A percentile compares a stretch with the other conserved stretches of the same genome.
phyloP scores from a whole-genome alignment of 176 grass and related monocot genomes.

The Phoenix dactylifera region DNA sequence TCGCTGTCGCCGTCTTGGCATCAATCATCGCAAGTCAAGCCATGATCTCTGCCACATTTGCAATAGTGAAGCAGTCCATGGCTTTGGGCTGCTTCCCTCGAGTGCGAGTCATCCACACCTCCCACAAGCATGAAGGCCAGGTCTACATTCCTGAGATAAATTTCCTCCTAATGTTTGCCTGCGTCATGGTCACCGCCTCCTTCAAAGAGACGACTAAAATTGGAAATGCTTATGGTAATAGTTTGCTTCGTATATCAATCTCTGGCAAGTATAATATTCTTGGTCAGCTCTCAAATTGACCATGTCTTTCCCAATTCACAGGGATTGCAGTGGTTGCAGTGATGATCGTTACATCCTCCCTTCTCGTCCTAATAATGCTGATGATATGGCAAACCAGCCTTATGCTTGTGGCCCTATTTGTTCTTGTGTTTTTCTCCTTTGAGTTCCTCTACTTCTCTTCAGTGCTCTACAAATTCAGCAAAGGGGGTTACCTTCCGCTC shows the following conservation, averaged over 20 bases:
- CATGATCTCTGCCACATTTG: conserved; percentile 60
- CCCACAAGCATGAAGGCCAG: conserved; percentile 55
- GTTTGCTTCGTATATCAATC: background rate
- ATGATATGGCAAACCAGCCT: conserved; percentile 62
- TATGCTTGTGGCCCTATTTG: conserved; percentile 32
- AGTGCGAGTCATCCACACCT: conserved; percentile 73
- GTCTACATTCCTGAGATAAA: conserved; percentile 87
- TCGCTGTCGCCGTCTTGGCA: conserved; percentile 55
- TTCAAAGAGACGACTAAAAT: conserved; percentile 56
- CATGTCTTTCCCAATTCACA: background rate
- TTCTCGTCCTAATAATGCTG: conserved; percentile 64
- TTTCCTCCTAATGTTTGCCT: conserved; percentile 59
- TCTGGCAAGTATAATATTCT: background rate
- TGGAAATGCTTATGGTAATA: conserved; percentile 62
- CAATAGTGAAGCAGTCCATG: conserved; percentile 70
- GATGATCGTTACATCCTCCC: conserved; percentile 59
- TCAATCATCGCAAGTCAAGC: conserved; percentile 84
- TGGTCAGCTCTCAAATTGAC: background rate
- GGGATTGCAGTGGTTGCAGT: conserved; percentile 60
- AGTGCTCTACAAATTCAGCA: conserved; percentile 48
- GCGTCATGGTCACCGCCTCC: conserved; percentile 41
- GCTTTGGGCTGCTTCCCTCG: conserved; percentile 68
- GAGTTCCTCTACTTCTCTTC: conserved; percentile 60
- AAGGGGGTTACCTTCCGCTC: conserved; percentile 59
- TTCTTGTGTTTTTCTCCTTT: conserved; percentile 29